A percentile compares a stretch with the other conserved stretches of the same genome.
phyloP scores from a whole-genome alignment of 2,329 filamentous ascomycete genomes.

The Alternaria angustiovoidea region DNA sequence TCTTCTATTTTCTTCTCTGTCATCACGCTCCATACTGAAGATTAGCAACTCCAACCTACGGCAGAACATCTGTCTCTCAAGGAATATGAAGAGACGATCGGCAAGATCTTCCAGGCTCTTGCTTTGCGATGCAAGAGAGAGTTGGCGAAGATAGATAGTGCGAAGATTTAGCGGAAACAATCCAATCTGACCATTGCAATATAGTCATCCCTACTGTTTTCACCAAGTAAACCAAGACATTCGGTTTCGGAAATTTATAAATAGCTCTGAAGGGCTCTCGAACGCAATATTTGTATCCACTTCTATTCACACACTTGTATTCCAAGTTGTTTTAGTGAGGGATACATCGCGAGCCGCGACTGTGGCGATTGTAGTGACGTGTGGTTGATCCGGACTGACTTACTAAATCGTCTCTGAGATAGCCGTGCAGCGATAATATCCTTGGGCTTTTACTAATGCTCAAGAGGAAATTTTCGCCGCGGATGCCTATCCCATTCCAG shows the following conservation, averaged over 20 bases:
- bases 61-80: background rate
- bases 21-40: background rate
- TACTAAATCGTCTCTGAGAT: background rate
- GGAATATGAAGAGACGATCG: background rate
- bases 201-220: background rate
- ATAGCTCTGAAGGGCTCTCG: background rate
- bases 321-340: background rate
- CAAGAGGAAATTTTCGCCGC: background rate
- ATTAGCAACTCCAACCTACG: background rate
- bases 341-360: background rate
- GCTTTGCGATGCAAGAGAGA: too few species aligned
- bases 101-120: background rate
- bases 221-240: background rate
- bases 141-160: too few species aligned
- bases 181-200: background rate
- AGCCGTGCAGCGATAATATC: background rate
- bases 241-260: background rate
- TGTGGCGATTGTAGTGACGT: background rate
- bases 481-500: background rate
- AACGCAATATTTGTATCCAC: background rate
- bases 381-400: background rate
- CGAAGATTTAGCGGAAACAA: too few species aligned
- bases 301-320: background rate
- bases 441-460: background rate
- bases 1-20: background rate